Base-by-base conservation (phyloP, 805 yeast species). In the Starmerella khaoyaiensis region DNA sequence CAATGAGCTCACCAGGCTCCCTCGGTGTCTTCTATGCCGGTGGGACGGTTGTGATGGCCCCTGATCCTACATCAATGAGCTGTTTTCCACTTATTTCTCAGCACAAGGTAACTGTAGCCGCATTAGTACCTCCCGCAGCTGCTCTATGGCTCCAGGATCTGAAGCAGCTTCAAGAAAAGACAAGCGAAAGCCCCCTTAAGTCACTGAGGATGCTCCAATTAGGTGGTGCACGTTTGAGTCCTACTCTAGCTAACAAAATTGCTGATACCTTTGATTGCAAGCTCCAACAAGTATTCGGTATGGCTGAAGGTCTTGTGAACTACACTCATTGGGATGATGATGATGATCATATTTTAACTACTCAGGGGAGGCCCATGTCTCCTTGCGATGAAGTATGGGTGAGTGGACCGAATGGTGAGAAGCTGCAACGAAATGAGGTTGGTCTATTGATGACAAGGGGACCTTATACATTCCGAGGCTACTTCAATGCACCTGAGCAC, bases 241-340 rank as follows among this genome's bases (percentile, higher is more conserved):
- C 46, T 2, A 32, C 40, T 6, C 19, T 42, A n/a, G 46, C 46
- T n/a, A 28, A 34, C 2, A 32, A 18, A 21, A 33, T 42, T 11
- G 35, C 35, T 2, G 36, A 39, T n/a, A 11, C 32, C 18, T 30
- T 42, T 5, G 20, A 33, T 3, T 30, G 40, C 24, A 39, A 27
- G 21, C 33, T 42, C 18, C 46, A 42, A 31, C 46, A 42, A 19
- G 46, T 42, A 4, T 36, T 42, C 23, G 46, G 46, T 4, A 42
- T 42, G 46, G 46, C 46, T 11, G 46, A 42, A 32, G 46, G 46
- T 2, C 43, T 42, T 4, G 46, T 42, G 14, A 39, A 40, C 36
- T 42, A 42, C 31, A 42, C 46, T 2, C 33, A 36, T 2, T 29
- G 35, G 6, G 43, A 39, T 25, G 46, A 42, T 18, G 30, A 31